Evolutionary conservation across 139 green algal genomes (phyloP).

Genomic region (Pseudopediastrum boryanum): DNA sequence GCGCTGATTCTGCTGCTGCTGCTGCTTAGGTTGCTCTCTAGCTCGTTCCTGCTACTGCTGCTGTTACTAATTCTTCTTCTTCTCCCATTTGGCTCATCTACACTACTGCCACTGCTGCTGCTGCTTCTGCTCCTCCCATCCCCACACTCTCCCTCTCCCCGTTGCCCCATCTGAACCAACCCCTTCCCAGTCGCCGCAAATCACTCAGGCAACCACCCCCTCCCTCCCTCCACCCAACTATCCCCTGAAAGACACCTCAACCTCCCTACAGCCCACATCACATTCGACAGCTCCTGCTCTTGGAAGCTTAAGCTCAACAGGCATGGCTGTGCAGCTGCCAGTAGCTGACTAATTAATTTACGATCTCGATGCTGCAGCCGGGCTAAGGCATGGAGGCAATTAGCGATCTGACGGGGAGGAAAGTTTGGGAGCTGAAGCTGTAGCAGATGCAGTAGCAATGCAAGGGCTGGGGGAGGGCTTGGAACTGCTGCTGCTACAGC

Average conservation of each 20-base stretch:
- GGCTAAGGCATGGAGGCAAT: conserved; percentile 25
- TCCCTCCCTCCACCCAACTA: conserved; percentile 12
- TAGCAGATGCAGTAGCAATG: conserved; percentile 15
- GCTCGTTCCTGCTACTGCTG: conserved; percentile 10
- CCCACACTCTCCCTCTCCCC: not conserved
- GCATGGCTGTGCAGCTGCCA: conserved; percentile 10
- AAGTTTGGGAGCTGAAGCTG: conserved; percentile 5
- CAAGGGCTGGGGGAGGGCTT: not conserved
- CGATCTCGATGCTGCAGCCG: conserved; percentile 23
- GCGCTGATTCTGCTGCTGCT: not conserved
- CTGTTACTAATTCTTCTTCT: no score
- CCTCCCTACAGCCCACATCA: conserved; percentile 25
- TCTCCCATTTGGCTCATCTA: no score
- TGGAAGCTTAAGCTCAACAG: not conserved
- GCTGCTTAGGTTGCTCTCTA: not conserved
- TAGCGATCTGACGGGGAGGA: conserved; percentile 23
- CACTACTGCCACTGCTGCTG: conserved; percentile 1
- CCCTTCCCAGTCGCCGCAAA: not conserved
- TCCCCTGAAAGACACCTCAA: conserved; percentile 11
- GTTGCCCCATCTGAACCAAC: not conserved
- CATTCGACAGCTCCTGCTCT: conserved; percentile 31
- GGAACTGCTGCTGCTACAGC: not conserved
- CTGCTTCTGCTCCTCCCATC: not conserved
- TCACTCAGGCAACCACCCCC: no score
- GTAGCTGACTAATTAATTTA: not conserved